Evolutionary conservation across 768 basidiomycete genomes (phyloP), one percentile per base, ranked within the genome.

Genomic region (Pisolithus orientalis): DNA sequence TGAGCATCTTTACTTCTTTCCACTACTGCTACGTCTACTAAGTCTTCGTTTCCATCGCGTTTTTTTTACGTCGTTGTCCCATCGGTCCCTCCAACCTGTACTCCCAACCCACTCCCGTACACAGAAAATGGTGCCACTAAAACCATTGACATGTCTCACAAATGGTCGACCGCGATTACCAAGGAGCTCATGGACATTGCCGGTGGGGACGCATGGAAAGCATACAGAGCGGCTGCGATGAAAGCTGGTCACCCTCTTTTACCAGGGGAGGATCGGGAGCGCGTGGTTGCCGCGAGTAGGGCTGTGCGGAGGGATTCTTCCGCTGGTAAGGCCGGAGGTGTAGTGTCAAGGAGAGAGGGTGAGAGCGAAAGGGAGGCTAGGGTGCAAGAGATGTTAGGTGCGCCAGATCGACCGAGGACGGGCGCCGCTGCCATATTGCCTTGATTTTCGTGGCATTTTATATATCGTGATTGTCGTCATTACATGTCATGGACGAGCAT

Each of bases 151-250:
- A 72, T 90, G 65, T 69, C 80, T n/a, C 70, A 76, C 27, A 89
- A 88, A 65, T 82, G 78, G 79, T 88, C 86, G 11, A 78, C 81
- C 0, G 66, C 75, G 10, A 90, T 90, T 27, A 68, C 83, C 28
- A 74, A 78, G 55, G 84, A 90, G 56, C 72, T 90, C 24, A 85
- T 90, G 84, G 80, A 85, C 43, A 53, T 74, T 2, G 82, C 80
- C 4, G 86, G 84, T 0, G 82, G 79, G 7, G 69, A 77, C 9
- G 65, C 75, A 2, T 89, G 86, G 85, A 68, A 71, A 50, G 65
- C 72, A 51, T 79, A 80, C 73, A 82, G 80, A 61, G 62, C 66
- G 2, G 72, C 75, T n/a, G 71, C 76, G 8, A 60, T 57, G 42
- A 70, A 70, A 32, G 69, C 75, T 6, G 82, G 81, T 2, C 67